Evolutionary conservation across 1,284 basidiomycete genomes (phyloP).

Genomic region (Fomes fomentarius): DNA sequence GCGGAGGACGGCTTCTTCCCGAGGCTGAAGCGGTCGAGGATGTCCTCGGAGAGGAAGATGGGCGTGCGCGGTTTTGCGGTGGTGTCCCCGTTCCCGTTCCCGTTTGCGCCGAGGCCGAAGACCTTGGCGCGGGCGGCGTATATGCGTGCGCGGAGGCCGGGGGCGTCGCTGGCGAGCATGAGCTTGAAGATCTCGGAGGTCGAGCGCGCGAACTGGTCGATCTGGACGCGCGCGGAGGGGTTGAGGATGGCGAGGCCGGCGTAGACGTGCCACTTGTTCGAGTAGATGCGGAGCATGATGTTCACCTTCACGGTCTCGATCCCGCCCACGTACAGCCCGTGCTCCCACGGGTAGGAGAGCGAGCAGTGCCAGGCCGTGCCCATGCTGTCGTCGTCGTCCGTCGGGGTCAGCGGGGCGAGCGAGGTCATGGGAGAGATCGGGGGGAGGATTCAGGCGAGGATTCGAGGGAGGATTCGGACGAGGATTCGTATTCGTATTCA

Average conservation of each 20-base stretch:
- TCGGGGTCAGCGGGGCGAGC: not conserved
- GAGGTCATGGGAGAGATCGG: not conserved
- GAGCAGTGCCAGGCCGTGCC: slow-evolving; percentile 92
- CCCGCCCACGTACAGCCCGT: slow-evolving; percentile 92
- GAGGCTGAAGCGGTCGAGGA: slow-evolving; percentile 90
- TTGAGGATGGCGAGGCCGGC: slow-evolving; percentile 97
- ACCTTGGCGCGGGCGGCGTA: slow-evolving; percentile 80
- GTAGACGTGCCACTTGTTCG: slow-evolving; percentile 99
- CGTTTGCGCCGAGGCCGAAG: slow-evolving; percentile 47
- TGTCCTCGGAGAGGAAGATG: slow-evolving; percentile 85
- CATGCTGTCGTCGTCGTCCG: slow-evolving; percentile 75
- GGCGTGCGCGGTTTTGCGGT: slow-evolving; percentile 45
- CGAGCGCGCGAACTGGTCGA: slow-evolving; percentile 87
- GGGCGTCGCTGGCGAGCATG: slow-evolving; percentile 84
- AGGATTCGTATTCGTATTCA: no score
- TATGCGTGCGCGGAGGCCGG: slow-evolving; percentile 72
- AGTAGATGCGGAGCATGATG: slow-evolving; percentile 94
- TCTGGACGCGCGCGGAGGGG: slow-evolving; percentile 88
- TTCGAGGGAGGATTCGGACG: not conserved
- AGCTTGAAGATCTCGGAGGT: slow-evolving; percentile 93
- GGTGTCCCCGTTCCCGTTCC: not conserved
- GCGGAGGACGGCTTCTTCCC: slow-evolving; percentile 43
- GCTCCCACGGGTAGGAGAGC: slow-evolving; percentile 92
- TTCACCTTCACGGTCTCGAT: slow-evolving; percentile 99
- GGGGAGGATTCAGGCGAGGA: not conserved